Evolutionary conservation across 2,329 filamentous ascomycete species (phyloP).

Genomic region (Diaporthe australafricana): DNA sequence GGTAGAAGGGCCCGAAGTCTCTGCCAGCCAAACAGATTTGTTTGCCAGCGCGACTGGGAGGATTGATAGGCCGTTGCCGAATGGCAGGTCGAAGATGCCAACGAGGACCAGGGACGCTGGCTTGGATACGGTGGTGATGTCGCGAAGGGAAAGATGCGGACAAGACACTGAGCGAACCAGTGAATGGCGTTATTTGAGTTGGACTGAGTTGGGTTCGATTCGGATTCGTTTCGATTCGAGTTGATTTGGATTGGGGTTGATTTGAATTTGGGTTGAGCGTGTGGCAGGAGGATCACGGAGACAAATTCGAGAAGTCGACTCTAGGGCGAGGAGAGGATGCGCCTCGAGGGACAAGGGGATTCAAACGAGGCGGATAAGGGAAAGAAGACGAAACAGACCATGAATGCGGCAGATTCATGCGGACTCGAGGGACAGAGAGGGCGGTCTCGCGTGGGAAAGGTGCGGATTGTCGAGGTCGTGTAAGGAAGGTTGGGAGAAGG

Average conservation of each 20-base stretch:
- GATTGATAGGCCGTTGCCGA: not conserved
- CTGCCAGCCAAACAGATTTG: slow-evolving; percentile 17
- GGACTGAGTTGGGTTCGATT: not conserved
- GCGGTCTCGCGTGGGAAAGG: slow-evolving; percentile 17
- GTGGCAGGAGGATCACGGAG: slow-evolving; percentile 38
- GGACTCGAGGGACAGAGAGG: slow-evolving; percentile 29
- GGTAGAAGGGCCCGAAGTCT: slow-evolving; percentile 5
- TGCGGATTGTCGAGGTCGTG: slow-evolving; percentile 34
- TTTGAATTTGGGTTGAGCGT: slow-evolving; percentile 38
- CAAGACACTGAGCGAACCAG: not conserved
- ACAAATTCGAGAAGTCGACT: slow-evolving; percentile 41
- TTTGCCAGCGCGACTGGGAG: slow-evolving; percentile 27
- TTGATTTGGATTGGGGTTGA: slow-evolving; percentile 4
- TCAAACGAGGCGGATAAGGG: slow-evolving; percentile 41
- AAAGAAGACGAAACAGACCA: slow-evolving; percentile 31
- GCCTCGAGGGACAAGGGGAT: slow-evolving; percentile 46
- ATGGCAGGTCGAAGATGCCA: slow-evolving; percentile 23
- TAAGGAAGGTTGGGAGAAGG: slow-evolving; percentile 34
- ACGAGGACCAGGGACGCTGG: slow-evolving; percentile 4
- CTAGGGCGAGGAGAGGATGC: slow-evolving; percentile 42
- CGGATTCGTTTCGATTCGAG: slow-evolving; percentile 17
- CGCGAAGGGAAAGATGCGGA: slow-evolving; percentile 14
- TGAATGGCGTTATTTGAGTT: not conserved
- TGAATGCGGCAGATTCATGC: slow-evolving; percentile 38
- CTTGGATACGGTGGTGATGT: not conserved